phyloP scores from a whole-genome alignment of 31 red algal species.

The Odonthalia washingtoniensis region DNA sequence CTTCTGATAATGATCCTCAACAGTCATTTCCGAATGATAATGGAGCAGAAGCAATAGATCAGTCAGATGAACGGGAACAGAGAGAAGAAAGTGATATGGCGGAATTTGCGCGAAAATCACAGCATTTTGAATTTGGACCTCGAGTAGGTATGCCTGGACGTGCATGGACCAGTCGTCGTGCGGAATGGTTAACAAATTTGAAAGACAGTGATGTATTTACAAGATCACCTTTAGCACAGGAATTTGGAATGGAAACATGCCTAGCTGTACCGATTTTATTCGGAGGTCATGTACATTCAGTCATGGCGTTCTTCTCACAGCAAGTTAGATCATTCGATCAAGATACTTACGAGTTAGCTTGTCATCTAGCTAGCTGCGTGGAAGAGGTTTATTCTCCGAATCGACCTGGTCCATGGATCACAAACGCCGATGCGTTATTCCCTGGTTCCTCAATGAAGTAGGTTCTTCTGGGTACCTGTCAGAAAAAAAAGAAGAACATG shows the following conservation, averaged over 20 bases:
- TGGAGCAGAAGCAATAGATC: background rate
- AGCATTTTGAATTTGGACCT: conserved; percentile 61
- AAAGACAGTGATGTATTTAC: conserved; percentile 49
- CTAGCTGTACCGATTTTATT: conserved; percentile 61
- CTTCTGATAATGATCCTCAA: no score
- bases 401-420: conserved; percentile 38
- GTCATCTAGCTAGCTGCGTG: conserved; percentile 34
- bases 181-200: conserved; percentile 65
- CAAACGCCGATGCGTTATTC: conserved; percentile 10
- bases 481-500: no score
- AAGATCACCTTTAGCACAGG: conserved; percentile 38
- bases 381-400: conserved; percentile 61
- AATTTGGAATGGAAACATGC: conserved; percentile 68
- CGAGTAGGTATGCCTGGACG: conserved; percentile 64
- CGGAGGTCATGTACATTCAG: conserved; percentile 70
- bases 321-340: conserved; percentile 46
- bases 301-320: conserved; percentile 63
- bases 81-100: conserved; percentile 9
- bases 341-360: conserved; percentile 63
- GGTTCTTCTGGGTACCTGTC: no score
- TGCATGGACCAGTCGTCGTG: conserved; percentile 57
- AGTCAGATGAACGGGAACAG: no score
- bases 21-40: background rate
- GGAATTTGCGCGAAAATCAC: conserved; percentile 41
- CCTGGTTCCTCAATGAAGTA: no score